Evolutionary conservation across 345 rosid genomes (phyloP).

Genomic region (Punica granatum): DNA sequence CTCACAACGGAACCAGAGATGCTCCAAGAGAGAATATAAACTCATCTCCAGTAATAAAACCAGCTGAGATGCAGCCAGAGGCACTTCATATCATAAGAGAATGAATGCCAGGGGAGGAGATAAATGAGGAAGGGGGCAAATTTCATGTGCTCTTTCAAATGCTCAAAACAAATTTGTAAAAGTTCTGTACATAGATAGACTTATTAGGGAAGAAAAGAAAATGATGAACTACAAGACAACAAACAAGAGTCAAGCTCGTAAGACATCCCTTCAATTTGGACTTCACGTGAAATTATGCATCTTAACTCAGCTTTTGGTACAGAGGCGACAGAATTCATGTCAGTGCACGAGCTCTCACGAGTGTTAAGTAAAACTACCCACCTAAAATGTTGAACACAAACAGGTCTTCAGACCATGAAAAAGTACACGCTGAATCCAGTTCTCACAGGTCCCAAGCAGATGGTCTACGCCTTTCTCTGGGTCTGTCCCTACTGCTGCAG

Average conservation of each 20-base stretch:
- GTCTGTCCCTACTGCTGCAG: constrained; percentile 55
- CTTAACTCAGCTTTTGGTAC: background rate
- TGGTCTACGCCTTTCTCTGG: constrained; percentile 75
- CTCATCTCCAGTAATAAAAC: background rate
- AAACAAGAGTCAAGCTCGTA: background rate
- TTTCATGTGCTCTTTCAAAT: background rate
- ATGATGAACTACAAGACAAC: too few species aligned
- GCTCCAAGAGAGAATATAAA: background rate
- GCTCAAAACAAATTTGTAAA: background rate
- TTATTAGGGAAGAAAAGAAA: too few species aligned
- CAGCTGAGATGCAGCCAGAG: background rate
- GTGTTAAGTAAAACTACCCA: background rate
- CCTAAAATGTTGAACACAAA: background rate
- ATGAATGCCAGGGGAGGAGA: background rate
- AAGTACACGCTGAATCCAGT: background rate
- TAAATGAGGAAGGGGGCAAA: background rate
- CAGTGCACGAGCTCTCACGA: background rate
- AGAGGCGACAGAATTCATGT: background rate
- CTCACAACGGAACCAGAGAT: background rate
- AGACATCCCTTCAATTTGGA: background rate
- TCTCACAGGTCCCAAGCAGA: constrained; percentile 79
- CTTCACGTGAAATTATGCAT: background rate
- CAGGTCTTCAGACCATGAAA: background rate
- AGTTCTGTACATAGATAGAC: too few species aligned
- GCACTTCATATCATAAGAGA: background rate